Evolutionary conservation across 1,284 basidiomycete species (phyloP).

Genomic region (Apiotrichum sp.): DNA sequence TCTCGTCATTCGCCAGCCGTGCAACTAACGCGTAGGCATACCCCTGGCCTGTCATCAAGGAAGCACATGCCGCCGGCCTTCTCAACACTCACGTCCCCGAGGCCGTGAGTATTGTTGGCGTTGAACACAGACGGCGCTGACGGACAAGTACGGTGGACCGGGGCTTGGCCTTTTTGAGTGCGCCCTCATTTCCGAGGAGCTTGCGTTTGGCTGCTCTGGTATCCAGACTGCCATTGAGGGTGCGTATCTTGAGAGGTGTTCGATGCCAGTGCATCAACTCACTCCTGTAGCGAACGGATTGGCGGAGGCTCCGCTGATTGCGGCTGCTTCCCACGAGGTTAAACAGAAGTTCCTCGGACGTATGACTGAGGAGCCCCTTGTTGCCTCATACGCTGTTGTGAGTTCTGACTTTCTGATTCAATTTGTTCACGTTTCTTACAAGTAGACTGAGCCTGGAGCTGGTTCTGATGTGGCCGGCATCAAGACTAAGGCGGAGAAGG

Average conservation of each 20-base stretch:
- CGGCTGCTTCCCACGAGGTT: constrained; percentile 50
- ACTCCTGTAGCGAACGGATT: constrained; percentile 48
- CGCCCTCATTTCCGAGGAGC: constrained; percentile 49
- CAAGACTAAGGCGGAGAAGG: constrained; percentile 51
- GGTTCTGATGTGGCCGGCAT: constrained; percentile 54
- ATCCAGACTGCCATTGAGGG: constrained; percentile 51
- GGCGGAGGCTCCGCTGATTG: constrained; percentile 52
- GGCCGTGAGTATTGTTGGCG: constrained; percentile 26
- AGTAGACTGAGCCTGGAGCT: constrained; percentile 51
- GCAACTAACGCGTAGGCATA: constrained; percentile 43
- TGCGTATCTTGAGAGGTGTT: constrained; percentile 22
- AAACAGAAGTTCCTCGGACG: constrained; percentile 55
- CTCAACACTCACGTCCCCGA: constrained; percentile 51
- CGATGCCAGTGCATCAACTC: constrained; percentile 6
- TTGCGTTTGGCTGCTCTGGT: constrained; percentile 54
- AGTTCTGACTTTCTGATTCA: constrained; percentile 2
- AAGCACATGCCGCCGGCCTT: constrained; percentile 50
- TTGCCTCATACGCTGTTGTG: constrained; percentile 53
- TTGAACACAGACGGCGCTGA: constrained; percentile 42
- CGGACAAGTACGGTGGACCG: constrained; percentile 50
- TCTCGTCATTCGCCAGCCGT: too few relatives aligned
- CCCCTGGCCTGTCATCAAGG: constrained; percentile 53
- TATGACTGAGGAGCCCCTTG: constrained; percentile 54
- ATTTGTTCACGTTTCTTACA: background rate
- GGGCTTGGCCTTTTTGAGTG: constrained; percentile 51